phyloP scores from a whole-genome alignment of 129 eudicot species.

The Daucus carota region DNA sequence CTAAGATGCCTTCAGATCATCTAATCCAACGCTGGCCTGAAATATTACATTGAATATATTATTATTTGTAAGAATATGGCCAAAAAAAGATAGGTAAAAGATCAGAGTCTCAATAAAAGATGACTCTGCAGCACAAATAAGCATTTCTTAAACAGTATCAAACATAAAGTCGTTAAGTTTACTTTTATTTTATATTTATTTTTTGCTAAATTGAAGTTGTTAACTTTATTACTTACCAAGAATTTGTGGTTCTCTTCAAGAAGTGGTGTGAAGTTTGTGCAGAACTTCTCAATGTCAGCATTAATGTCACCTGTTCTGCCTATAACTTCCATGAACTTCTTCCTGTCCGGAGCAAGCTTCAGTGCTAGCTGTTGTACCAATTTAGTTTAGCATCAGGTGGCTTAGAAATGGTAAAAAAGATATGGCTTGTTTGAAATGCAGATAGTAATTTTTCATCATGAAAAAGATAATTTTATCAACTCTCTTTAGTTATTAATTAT shows the following conservation, averaged over 20 bases:
- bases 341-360: slow-evolving; percentile 87
- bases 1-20: slow-evolving; percentile 53
- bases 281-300: slow-evolving; percentile 65
- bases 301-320: slow-evolving; percentile 55
- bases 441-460: neutral
- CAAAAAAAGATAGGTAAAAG: too few species aligned
- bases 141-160: neutral
- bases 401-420: neutral
- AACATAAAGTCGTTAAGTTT: neutral
- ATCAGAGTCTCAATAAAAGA: neutral
- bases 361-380: slow-evolving; percentile 52
- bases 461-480: neutral
- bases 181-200: too few species aligned
- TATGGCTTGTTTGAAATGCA: neutral
- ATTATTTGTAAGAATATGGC: neutral
- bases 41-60: neutral
- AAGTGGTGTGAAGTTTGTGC: slow-evolving; percentile 58
- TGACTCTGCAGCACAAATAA: neutral
- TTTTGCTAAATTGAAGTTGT: too few species aligned
- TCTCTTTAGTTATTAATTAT: too few species aligned
- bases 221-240: slow-evolving; percentile 47
- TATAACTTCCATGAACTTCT: slow-evolving; percentile 72
- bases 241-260: slow-evolving; percentile 91
- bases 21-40: slow-evolving; percentile 66
- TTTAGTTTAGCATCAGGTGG: neutral